Base-by-base conservation (phyloP, 2,329 filamentous ascomycete genomes). In the Canariomyces notabilis region DNA sequence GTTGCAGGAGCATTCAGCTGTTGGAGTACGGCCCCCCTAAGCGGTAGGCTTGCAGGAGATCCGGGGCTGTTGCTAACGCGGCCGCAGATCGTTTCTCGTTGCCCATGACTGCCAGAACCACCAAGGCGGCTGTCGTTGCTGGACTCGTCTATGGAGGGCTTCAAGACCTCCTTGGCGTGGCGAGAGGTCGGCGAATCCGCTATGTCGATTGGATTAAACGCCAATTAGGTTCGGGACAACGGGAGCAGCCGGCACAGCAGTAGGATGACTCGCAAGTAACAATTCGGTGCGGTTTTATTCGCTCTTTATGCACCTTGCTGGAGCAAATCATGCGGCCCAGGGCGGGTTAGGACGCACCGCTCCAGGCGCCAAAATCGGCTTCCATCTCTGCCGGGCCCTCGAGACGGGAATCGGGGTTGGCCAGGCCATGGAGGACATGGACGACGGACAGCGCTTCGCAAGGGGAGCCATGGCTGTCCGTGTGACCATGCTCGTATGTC, bases 1-100 rank as follows among this genome's bases (percentile, higher is more conserved):
- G 84, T 93, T 29, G 88, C 90, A 1, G 91, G 91, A 2, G 75
- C 82, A 7, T 96, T 95, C 73, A 95, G 89, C 63, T 70, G 89
- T 48, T 85, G 87, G 79, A 87, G 89, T 90, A 75, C 15, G 44
- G 32, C 19, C 14, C 21, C 38, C 23, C 8, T 19, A 14, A 9
- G 20, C 9, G 19, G 18, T 37, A 19, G 14, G 18, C 3, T 14
- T 32, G 23, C 34, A 29, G 26, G 4, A 46, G 14, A 26, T 35
- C 15, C 16, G 12, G 33, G 37, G 22, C 14, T 6, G 26, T 15
- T 44, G 31, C 48, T 50, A 18, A 52, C 42, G 21, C 9, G 4
- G 39, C 9, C 43, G 20, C 63, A 91, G 87, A 90, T 71, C 78
- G 83, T 34, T 87, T 96, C 59, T 87, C 89, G 26, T 69, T 91